Evolutionary conservation across 257 asterid genomes (phyloP), one percentile per base, ranked within the genome.

Genomic region (Gentiana macrophylla): DNA sequence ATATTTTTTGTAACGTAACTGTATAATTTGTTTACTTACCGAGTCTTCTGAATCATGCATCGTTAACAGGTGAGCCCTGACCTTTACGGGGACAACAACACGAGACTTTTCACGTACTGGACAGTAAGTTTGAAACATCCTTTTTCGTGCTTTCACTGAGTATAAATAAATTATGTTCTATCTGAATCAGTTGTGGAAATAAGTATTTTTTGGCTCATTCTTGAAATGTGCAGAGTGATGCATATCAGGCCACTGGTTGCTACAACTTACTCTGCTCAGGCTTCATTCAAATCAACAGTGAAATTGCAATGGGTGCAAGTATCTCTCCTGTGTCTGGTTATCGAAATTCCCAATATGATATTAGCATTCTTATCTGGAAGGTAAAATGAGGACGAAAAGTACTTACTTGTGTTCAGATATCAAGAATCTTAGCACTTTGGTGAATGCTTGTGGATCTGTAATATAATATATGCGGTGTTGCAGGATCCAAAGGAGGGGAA

Each of bases 61-160:
- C 38, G 58, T 13, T 41, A 35, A 45, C 68, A 73, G 73, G 73
- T 68, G 38, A 68, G 73, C 60, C 73, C 73, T 0, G 94, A 84
- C 65, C 79, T 84, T 7, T 84, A 84, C 13, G 94, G 94, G 32
- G 94, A 84, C 72, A 84, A 82, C 80, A 82, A 82, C 72, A 84
- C 94, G 0, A 77, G 94, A 67, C 86, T 84, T 62, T 84, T 84
- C 73, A 84, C 94, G 54, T 84, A 84, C 53, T 84, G 94, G 94
- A 84, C 91, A 8, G 91, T 84, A 81, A 15, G 56, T 60, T 62
- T 34, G 9, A 53, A 46, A 33, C 32, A 8, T 38, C 45, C 8
- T 46, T 47, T 24, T 32, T 8, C 5, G 32, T 9, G 34, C 59
- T 10, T 38, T 38, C 45, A 38, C 9, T 0, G 46, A 3, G 46